Conservation (phyloP, 1,284 basidiomycete species). For the Neonothopanus nambi region DNA sequence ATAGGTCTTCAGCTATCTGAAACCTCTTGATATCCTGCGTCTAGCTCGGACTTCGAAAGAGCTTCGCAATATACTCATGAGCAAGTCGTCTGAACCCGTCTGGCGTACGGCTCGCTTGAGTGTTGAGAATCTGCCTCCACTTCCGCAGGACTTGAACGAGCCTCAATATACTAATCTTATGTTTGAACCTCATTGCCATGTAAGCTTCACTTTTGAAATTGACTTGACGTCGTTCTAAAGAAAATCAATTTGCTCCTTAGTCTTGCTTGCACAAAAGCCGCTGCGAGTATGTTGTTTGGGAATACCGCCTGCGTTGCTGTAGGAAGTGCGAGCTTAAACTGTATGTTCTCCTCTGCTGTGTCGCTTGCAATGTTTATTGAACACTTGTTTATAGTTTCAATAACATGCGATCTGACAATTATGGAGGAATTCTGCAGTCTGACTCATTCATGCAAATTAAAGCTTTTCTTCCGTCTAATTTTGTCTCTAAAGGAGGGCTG, state of each 20-base stretch:
- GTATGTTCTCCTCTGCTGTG: neutral
- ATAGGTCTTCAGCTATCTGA: slow-evolving; percentile 25
- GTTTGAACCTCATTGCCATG: slow-evolving; percentile 10
- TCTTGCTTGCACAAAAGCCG: neutral
- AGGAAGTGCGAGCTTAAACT: neutral
- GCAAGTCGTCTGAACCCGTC: slow-evolving; percentile 17
- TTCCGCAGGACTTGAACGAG: slow-evolving; percentile 11
- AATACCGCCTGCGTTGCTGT: slow-evolving; percentile 1
- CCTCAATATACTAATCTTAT: slow-evolving; percentile 9
- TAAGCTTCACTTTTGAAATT: neutral
- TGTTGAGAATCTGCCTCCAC: slow-evolving; percentile 7
- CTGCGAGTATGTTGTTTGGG: slow-evolving; percentile 1
- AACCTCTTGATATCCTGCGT: slow-evolving; percentile 27
- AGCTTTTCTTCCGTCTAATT: too few relatives aligned
- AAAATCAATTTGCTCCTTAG: neutral
- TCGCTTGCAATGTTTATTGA: too few relatives aligned
- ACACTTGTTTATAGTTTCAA: too few relatives aligned
- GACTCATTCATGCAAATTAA: too few relatives aligned
- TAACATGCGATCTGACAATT: neutral
- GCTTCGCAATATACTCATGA: slow-evolving; percentile 28
- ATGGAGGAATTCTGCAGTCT: too few relatives aligned
- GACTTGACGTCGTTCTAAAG: neutral
- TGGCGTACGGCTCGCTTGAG: slow-evolving; percentile 22
- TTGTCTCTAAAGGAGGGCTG: too few relatives aligned
- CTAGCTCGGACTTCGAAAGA: slow-evolving; percentile 28